These are phyloP conservation scores for Rhodotorula diobovata DNA, from an alignment of 768 basidiomycete species.

Conservation along the genomic window DNA sequence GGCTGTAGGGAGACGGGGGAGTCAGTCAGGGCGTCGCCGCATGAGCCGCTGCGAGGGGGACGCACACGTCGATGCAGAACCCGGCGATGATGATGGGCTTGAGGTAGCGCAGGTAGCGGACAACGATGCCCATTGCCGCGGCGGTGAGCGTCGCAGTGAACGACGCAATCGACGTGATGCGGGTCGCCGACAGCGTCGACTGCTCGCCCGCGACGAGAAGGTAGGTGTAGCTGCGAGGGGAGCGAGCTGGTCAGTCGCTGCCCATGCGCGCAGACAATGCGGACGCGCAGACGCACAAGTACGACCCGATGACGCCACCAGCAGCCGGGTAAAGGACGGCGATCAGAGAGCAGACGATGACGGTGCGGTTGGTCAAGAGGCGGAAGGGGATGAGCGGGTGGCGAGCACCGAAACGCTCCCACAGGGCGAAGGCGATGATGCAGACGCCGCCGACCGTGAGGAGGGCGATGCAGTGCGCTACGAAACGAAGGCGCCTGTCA, in stretches of 20 bases:
- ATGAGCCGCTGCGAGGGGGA: not conserved
- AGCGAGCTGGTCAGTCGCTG: not conserved
- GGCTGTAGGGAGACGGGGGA: conserved; percentile 1
- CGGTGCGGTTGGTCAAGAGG: conserved; percentile 44
- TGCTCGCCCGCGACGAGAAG: conserved; percentile 27
- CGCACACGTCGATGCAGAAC: conserved; percentile 34
- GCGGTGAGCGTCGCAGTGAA: conserved; percentile 27
- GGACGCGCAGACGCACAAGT: conserved; percentile 33
- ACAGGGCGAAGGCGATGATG: conserved; percentile 42
- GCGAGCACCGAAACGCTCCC: conserved; percentile 45
- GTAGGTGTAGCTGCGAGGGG: conserved; percentile 19
- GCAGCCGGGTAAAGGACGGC: conserved; percentile 46
- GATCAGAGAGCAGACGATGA: conserved; percentile 44
- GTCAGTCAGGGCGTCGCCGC: no score
- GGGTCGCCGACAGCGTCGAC: conserved; percentile 19
- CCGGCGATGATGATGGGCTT: conserved; percentile 47
- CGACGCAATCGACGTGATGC: conserved; percentile 19
- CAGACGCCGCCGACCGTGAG: conserved; percentile 42
- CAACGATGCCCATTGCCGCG: conserved; percentile 25
- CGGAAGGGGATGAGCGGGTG: conserved; percentile 46
- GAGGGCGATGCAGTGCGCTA: conserved; percentile 45
- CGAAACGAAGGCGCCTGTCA: no score
- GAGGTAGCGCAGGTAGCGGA: conserved; percentile 42
- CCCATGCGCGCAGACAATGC: not conserved
- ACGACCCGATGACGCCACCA: conserved; percentile 33